Base-by-base conservation (phyloP, 345 rosid genomes). In the Citrus unshiu region DNA sequence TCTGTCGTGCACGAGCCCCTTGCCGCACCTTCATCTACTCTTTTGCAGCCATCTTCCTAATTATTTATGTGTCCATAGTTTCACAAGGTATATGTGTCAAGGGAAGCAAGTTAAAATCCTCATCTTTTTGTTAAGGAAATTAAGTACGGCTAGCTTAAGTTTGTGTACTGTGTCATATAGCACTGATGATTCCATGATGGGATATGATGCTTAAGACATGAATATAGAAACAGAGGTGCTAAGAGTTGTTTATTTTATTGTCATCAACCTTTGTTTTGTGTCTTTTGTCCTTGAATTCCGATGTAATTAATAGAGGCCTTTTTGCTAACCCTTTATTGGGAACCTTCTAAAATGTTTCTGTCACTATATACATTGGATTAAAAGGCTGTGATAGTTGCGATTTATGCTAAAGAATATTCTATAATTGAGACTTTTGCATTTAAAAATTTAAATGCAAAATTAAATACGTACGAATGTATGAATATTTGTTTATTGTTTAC, bases 1-100 rank as follows among this genome's bases (percentile, higher is more conserved):
- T 88, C 97, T 18, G 99, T 94, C 46, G 98, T 97, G 81, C 98
- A 94, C 39, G 99, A 97, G 88, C 97, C 99, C 16, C 93, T 92
- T 6, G 81, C 87, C 16, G 0, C 71, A 2, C 87, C 97, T 10
- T 79, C 91, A 25, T 73, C 93, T 9, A 73, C 91, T 27, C 86
- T 93, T 75, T 80, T 91, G 81, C 88, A 82, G 76, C 82, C 92
- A 10, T 16, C 87, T 72, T 40, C 88, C 63, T 67, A 79, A 64
- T 69, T 59, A 13, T 12, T 43, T 43, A 10, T 58, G 19, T 25
- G 34, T 74, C 56, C 7, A 16, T 40, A 62, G 32, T 18, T 60
- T 65, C 34, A 22, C 5, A 35, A 37, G 34, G 10, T 59, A 58
- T 25, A 13, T 76, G 16, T 72, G 29, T 73, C 39, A 30, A 35